Percentiles rank a stretch among this genome's conserved stretches.
These are phyloP conservation scores for Microthlaspi erraticum DNA, from an alignment of 345 rosid species.

Conservation along the genomic window DNA sequence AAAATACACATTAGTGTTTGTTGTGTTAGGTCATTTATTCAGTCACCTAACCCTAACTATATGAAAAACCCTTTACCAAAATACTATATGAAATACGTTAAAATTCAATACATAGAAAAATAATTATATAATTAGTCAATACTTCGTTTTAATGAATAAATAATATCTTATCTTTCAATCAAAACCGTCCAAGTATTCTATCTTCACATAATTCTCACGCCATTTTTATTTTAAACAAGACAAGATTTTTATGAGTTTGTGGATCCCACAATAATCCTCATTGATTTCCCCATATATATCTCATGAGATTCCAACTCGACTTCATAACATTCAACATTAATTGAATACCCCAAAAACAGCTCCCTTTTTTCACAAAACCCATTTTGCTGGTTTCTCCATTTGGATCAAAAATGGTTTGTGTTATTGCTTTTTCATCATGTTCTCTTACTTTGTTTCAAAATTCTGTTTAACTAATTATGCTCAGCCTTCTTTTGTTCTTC, in stretches of 20 bases:
- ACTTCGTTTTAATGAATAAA: not conserved
- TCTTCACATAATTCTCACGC: slow-evolving; percentile 32
- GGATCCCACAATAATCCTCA: slow-evolving; percentile 25
- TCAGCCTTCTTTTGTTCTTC: slow-evolving; percentile 25
- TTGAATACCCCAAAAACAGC: not conserved
- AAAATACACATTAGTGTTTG: slow-evolving; percentile 38
- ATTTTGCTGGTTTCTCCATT: not conserved
- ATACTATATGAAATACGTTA: slow-evolving; percentile 32
- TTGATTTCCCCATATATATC: slow-evolving; percentile 42
- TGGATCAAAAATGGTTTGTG: slow-evolving; percentile 40
- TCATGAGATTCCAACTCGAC: slow-evolving; percentile 44
- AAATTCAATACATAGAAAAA: not conserved
- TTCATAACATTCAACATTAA: slow-evolving; percentile 40
- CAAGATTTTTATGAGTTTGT: slow-evolving; percentile 29
- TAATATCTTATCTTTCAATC: slow-evolving; percentile 26
- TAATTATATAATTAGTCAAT: slow-evolving; percentile 14
- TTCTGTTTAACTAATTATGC: not conserved
- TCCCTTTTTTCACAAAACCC: slow-evolving; percentile 18
- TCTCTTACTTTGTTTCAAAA: slow-evolving; percentile 8
- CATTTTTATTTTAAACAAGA: slow-evolving; percentile 9
- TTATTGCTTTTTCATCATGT: not conserved
- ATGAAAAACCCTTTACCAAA: too few relatives aligned
- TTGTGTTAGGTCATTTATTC: slow-evolving; percentile 49
- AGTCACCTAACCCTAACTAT: slow-evolving; percentile 50
- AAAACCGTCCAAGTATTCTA: slow-evolving; percentile 40